These are phyloP conservation scores for Forsythia viridissima DNA, from an alignment of 257 asterid genomes.

Conservation along the genomic window DNA sequence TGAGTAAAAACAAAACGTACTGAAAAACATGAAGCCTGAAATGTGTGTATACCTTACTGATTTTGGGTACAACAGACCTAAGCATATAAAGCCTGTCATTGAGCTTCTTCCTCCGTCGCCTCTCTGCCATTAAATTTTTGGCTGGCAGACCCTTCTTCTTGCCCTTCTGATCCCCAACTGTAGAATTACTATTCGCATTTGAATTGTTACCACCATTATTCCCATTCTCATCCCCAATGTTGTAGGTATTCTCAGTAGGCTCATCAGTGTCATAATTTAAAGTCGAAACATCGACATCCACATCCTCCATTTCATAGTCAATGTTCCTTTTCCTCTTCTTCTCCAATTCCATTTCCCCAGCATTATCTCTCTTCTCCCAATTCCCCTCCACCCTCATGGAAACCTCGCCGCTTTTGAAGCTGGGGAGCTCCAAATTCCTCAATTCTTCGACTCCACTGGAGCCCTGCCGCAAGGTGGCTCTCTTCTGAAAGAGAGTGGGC, in stretches of 20 bases:
- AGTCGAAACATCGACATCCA: neutral
- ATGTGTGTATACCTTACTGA: conserved; percentile 60
- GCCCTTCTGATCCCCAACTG: conserved; percentile 45
- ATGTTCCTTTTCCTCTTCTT: conserved; percentile 14
- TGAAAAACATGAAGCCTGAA: neutral
- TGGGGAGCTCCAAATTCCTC: conserved; percentile 31
- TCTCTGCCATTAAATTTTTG: conserved; percentile 75
- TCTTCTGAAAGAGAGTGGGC: conserved; percentile 51
- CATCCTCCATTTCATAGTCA: conserved; percentile 22
- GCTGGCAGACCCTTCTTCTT: conserved; percentile 68
- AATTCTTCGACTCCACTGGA: conserved; percentile 12
- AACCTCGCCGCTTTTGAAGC: conserved; percentile 42
- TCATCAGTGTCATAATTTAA: conserved; percentile 46
- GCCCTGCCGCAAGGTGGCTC: conserved; percentile 48
- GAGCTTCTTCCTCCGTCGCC: conserved; percentile 77
- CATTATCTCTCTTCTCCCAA: conserved; percentile 33
- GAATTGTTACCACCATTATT: conserved; percentile 36
- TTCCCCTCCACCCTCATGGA: conserved; percentile 37
- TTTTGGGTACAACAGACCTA: conserved; percentile 73
- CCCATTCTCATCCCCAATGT: conserved; percentile 25
- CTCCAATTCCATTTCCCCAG: conserved; percentile 28
- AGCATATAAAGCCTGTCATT: conserved; percentile 78
- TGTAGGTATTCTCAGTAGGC: conserved; percentile 24
- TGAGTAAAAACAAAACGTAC: neutral
- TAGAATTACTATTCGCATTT: conserved; percentile 34